These are phyloP conservation scores for Ceratobasidium papillatum DNA, from an alignment of 1,284 basidiomycete genomes.

Conservation along the genomic window DNA sequence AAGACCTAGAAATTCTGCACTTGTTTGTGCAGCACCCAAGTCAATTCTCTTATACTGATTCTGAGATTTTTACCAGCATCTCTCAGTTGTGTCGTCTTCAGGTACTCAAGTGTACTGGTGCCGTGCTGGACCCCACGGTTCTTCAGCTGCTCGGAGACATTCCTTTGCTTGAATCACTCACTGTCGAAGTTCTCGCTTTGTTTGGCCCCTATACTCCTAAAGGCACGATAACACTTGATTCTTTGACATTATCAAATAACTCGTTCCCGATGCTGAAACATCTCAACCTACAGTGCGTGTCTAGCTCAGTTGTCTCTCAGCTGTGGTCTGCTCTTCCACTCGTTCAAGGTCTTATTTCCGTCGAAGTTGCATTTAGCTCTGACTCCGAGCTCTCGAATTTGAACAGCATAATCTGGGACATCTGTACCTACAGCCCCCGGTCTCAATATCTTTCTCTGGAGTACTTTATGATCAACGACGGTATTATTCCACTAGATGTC, in stretches of 20 bases:
- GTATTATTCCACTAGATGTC: too few species aligned
- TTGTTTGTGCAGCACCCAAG: neutral
- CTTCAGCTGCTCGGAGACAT: neutral
- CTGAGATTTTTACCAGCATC: neutral
- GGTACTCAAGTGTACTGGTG: neutral
- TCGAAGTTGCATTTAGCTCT: too few species aligned
- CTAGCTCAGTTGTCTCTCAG: neutral
- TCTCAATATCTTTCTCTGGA: too few species aligned
- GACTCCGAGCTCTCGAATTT: too few species aligned
- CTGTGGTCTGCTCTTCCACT: neutral
- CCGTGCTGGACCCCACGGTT: neutral
- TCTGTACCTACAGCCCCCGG: too few species aligned
- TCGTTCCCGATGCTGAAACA: neutral
- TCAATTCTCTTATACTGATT: neutral
- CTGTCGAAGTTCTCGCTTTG: neutral
- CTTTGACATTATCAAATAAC: neutral
- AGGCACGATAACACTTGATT: neutral
- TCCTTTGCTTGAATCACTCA: slow-evolving; percentile 6
- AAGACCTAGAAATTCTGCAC: neutral
- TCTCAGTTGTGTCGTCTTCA: neutral
- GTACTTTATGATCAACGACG: too few species aligned
- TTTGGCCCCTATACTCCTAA: neutral
- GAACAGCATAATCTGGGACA: too few species aligned
- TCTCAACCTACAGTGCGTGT: too few species aligned
- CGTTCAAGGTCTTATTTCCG: neutral